phyloP scores from a whole-genome alignment of 78 protist species.

The Creolimax fragrantissima region DNA sequence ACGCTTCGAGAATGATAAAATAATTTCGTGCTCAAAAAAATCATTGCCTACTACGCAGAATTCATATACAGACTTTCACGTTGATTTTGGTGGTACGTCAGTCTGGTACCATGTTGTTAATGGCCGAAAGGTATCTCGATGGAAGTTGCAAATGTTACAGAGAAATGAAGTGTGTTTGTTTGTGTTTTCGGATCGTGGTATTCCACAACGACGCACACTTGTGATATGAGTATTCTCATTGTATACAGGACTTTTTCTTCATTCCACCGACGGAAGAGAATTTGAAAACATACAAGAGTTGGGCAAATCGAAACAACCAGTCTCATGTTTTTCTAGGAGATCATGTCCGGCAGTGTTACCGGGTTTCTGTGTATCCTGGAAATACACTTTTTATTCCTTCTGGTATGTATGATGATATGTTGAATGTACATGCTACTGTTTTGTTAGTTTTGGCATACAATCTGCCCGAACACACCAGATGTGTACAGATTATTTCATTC shows the following conservation, averaged over 20 bases:
- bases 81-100: conserved; percentile 39
- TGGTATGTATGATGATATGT: not conserved
- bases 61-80: conserved; percentile 36
- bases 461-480: too few species aligned
- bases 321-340: not conserved
- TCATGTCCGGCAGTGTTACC: not conserved
- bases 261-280: not conserved
- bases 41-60: too few species aligned
- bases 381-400: conserved; percentile 22
- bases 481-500: too few species aligned
- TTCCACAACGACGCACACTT: too few species aligned
- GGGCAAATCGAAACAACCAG: not conserved
- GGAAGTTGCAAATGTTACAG: too few species aligned
- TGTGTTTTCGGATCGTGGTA: too few species aligned
- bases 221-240: too few species aligned
- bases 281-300: not conserved
- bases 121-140: conserved; percentile 3
- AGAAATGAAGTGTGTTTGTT: too few species aligned
- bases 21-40: too few species aligned
- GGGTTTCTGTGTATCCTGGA: not conserved
- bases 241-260: not conserved
- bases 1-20: too few species aligned
- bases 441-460: too few species aligned
- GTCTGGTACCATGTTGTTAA: conserved; percentile 45
- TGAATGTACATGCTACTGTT: not conserved